Evolutionary conservation across 768 basidiomycete species (phyloP).

Genomic region (Holtermannia corniformis): DNA sequence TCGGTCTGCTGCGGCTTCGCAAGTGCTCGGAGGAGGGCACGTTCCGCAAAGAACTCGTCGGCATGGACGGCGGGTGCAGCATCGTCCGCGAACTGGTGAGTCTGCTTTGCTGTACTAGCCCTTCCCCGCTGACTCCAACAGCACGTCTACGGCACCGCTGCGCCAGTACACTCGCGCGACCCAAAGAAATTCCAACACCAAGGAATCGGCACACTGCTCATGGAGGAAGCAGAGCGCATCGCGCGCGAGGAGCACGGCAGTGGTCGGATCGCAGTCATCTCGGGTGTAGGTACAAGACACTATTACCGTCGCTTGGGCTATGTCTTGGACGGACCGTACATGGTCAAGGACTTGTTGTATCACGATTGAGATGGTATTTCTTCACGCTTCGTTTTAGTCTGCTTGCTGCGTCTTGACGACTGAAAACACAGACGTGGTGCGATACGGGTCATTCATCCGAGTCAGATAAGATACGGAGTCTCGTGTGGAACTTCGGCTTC

Average conservation of each 20-base stretch:
- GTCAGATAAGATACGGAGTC: too few species aligned
- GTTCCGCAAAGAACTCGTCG: conserved; percentile 83
- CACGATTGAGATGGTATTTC: too few species aligned
- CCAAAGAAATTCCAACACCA: conserved; percentile 98
- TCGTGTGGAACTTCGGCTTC: too few species aligned
- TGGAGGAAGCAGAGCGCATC: conserved; percentile 99
- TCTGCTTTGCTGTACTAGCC: not conserved
- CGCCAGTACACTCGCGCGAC: conserved; percentile 92
- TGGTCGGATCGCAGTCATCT: conserved; percentile 92
- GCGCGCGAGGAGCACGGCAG: conserved; percentile 95
- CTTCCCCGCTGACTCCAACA: not conserved
- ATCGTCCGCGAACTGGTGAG: conserved; percentile 80
- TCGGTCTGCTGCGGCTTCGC: conserved; percentile 80
- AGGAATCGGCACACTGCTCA: conserved; percentile 92
- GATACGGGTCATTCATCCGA: too few species aligned
- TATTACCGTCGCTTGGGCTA: conserved; percentile 94
- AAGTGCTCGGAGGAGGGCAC: conserved; percentile 97
- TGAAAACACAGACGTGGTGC: too few species aligned
- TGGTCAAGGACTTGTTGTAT: conserved; percentile 60
- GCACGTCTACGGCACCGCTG: conserved; percentile 88
- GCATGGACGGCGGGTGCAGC: conserved; percentile 57
- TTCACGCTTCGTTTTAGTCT: too few species aligned
- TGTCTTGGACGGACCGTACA: conserved; percentile 91
- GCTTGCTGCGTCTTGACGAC: too few species aligned
- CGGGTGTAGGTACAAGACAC: conserved; percentile 91